Percentiles rank a stretch among this genome's conserved stretches.
phyloP scores from a whole-genome alignment of 106 monocot genomes.

The Phalaenopsis equestris region DNA sequence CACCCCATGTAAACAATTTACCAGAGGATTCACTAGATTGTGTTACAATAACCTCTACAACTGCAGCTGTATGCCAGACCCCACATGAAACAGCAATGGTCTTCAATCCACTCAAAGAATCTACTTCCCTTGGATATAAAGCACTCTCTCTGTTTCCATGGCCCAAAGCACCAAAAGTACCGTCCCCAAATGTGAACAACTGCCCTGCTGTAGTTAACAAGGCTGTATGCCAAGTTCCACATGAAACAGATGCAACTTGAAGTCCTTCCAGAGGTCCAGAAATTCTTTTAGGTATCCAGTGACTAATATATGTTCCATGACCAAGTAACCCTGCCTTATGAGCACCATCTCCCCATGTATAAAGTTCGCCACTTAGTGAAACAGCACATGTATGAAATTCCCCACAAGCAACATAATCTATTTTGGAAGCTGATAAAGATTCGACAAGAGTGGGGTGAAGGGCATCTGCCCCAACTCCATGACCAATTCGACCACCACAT shows the following conservation, averaged over 20 bases:
- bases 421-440: slow-evolving; percentile 43
- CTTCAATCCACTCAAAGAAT: slow-evolving; percentile 80
- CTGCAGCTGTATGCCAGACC: slow-evolving; percentile 93
- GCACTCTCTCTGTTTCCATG: slow-evolving; percentile 76
- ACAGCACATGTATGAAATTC: slow-evolving; percentile 95
- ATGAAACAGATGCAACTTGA: slow-evolving; percentile 64
- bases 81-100: slow-evolving; percentile 93
- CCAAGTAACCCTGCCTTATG: slow-evolving; percentile 88
- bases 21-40: slow-evolving; percentile 80
- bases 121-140: slow-evolving; percentile 75
- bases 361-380: slow-evolving; percentile 71
- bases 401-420: slow-evolving; percentile 75
- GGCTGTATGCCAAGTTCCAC: slow-evolving; percentile 94
- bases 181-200: slow-evolving; percentile 91
- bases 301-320: slow-evolving; percentile 70
- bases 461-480: slow-evolving; percentile 56
- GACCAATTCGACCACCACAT: slow-evolving; percentile 85
- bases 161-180: slow-evolving; percentile 83
- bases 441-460: slow-evolving; percentile 76
- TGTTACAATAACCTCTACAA: slow-evolving; percentile 78
- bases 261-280: slow-evolving; percentile 74
- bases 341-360: slow-evolving; percentile 93
- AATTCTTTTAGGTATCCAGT: slow-evolving; percentile 94
- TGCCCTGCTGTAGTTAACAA: slow-evolving; percentile 68
- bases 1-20: slow-evolving; percentile 96